A percentile compares a stretch with the other conserved stretches of the same genome.
These are phyloP conservation scores for Hygrophorus pudorinus DNA, from an alignment of 768 basidiomycete genomes.

Conservation along the genomic window DNA sequence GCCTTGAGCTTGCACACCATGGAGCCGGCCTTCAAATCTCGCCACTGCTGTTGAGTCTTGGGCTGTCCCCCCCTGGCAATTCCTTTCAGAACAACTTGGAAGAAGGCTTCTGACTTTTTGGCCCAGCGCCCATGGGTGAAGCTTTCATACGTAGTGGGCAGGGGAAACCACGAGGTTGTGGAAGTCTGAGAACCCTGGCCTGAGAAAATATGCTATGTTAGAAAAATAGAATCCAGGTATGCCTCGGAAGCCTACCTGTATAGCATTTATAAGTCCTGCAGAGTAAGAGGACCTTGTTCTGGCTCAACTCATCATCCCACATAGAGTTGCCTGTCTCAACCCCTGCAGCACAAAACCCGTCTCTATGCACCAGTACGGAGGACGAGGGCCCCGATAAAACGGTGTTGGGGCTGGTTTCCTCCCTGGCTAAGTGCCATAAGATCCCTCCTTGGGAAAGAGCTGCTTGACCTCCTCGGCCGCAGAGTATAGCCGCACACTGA, in stretches of 20 bases:
- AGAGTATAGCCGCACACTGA: conserved; percentile 2
- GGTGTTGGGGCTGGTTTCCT: conserved; percentile 1
- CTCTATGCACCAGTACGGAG: not conserved
- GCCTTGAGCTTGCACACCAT: too few relatives aligned
- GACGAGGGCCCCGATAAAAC: conserved; percentile 7
- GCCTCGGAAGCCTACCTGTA: conserved; percentile 5
- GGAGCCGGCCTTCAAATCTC: too few relatives aligned
- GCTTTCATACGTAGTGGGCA: too few relatives aligned
- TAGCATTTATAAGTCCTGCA: conserved; percentile 8
- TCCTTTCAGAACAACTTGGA: too few relatives aligned
- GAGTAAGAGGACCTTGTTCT: conserved; percentile 2
- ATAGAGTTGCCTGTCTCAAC: not conserved
- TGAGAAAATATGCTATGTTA: too few relatives aligned
- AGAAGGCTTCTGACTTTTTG: too few relatives aligned
- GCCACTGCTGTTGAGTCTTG: too few relatives aligned
- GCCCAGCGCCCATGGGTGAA: too few relatives aligned
- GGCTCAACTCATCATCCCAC: conserved; percentile 8
- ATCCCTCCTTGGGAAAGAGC: conserved; percentile 11
- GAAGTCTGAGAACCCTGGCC: too few relatives aligned
- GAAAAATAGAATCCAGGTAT: too few relatives aligned
- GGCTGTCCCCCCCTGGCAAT: too few relatives aligned
- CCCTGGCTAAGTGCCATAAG: conserved; percentile 8
- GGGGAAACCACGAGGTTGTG: too few relatives aligned
- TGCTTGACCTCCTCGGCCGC: conserved; percentile 3
- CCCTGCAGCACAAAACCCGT: not conserved